Conservation (phyloP, 768 basidiomycete species). For the Tylopilus cervinicoccineus region DNA sequence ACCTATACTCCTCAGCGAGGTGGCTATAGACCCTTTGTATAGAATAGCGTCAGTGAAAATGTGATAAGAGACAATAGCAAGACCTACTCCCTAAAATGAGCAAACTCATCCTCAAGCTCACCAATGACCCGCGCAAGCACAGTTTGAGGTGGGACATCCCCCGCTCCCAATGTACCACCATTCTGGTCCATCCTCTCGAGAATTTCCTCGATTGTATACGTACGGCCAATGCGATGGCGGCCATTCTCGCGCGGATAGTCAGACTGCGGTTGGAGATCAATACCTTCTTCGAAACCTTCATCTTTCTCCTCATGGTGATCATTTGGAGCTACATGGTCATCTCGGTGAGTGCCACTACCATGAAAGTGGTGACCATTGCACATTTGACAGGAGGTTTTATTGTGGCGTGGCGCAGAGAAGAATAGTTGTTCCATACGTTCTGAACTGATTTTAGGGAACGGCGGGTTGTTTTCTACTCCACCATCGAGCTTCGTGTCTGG, state of each 20-base stretch:
- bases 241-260: constrained; percentile 2
- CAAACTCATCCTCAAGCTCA: constrained; percentile 94
- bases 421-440: constrained; percentile 75
- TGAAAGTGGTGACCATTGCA: constrained; percentile 51
- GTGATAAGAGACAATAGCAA: not conserved
- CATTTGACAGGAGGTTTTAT: constrained; percentile 58
- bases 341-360: constrained; percentile 44
- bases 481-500: constrained; percentile 13
- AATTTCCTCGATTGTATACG: constrained; percentile 22
- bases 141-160: constrained; percentile 77
- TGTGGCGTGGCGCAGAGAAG: constrained; percentile 75
- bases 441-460: constrained; percentile 83
- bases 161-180: constrained; percentile 17
- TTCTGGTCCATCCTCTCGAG: constrained; percentile 25
- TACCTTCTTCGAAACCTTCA: constrained; percentile 13
- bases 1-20: constrained; percentile 89
- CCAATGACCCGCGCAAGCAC: constrained; percentile 76
- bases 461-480: constrained; percentile 34
- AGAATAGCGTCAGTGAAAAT: constrained; percentile 6
- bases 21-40: constrained; percentile 81
- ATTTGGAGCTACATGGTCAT: constrained; percentile 1
- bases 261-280: not conserved
- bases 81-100: constrained; percentile 86
- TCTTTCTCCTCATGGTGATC: constrained; percentile 9
- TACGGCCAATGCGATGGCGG: constrained; percentile 4